phyloP scores from a whole-genome alignment of 2,329 filamentous ascomycete genomes.

The Colletotrichum australisinense region DNA sequence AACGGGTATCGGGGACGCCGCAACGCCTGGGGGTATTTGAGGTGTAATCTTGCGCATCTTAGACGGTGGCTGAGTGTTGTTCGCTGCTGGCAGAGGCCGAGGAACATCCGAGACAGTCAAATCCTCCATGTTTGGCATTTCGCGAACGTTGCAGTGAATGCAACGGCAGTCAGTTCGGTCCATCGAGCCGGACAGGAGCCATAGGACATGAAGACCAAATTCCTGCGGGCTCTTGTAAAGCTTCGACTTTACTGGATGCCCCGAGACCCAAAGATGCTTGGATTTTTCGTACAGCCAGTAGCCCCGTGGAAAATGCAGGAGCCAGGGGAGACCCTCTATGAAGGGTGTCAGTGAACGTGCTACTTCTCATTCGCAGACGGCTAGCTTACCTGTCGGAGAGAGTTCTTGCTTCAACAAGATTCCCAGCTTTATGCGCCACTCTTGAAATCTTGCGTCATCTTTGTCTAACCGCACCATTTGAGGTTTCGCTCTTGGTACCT shows the following conservation, averaged over 20 bases:
- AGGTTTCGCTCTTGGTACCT: slow-evolving; percentile 51
- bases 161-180: slow-evolving; percentile 64
- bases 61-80: slow-evolving; percentile 34
- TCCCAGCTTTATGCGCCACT: slow-evolving; percentile 58
- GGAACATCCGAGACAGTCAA: slow-evolving; percentile 22
- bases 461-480: slow-evolving; percentile 56
- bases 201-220: slow-evolving; percentile 63
- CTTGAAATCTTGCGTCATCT: slow-evolving; percentile 55
- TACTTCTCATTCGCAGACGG: background rate
- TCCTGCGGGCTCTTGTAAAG: slow-evolving; percentile 65
- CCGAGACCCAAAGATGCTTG: slow-evolving; percentile 62
- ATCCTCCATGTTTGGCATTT: slow-evolving; percentile 22
- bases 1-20: slow-evolving; percentile 18
- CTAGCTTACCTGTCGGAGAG: slow-evolving; percentile 41
- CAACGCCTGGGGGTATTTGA: slow-evolving; percentile 10
- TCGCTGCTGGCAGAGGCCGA: background rate
- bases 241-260: slow-evolving; percentile 60
- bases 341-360: slow-evolving; percentile 32
- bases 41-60: slow-evolving; percentile 34
- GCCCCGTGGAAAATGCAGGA: slow-evolving; percentile 55
- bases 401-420: slow-evolving; percentile 59
- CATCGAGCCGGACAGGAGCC: slow-evolving; percentile 60
- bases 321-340: slow-evolving; percentile 56
- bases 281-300: slow-evolving; percentile 61
- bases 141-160: slow-evolving; percentile 56